These are phyloP conservation scores for Aegilops speltoides DNA, from an alignment of 176 grass and related monocot genomes.

Conservation along the genomic window DNA sequence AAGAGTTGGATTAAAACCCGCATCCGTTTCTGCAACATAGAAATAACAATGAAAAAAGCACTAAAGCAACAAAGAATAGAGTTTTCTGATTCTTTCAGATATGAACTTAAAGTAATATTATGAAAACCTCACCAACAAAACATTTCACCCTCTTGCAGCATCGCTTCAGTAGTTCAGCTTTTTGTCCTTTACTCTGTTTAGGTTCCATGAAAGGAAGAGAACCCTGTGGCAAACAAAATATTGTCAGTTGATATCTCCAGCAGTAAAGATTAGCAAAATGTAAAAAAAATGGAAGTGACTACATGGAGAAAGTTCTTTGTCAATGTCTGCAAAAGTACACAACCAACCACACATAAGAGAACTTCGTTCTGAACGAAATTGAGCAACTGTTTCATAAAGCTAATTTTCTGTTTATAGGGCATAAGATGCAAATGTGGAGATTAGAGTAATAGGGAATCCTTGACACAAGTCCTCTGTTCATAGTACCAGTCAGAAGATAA, in stretches of 20 bases:
- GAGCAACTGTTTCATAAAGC: background rate
- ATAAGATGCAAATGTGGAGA: background rate
- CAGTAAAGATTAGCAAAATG: background rate
- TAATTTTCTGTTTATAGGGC: background rate
- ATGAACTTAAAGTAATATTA: background rate
- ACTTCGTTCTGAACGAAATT: background rate
- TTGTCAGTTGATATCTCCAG: background rate
- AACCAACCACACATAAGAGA: background rate
- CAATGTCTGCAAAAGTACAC: conserved; percentile 1
- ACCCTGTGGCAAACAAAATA: conserved; percentile 27
- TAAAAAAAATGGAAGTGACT: background rate
- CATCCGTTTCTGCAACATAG: conserved; percentile 52
- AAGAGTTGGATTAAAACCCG: conserved; percentile 45
- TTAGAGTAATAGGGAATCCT: background rate
- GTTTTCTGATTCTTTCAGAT: background rate
- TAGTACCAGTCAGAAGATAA: background rate
- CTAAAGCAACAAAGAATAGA: background rate
- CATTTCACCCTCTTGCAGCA: conserved; percentile 64
- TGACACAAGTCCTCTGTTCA: background rate
- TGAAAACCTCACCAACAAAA: conserved; percentile 47
- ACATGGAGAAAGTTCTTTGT: background rate
- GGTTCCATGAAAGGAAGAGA: conserved; percentile 52
- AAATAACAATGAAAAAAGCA: conserved; percentile 16
- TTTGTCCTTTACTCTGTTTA: conserved; percentile 34
- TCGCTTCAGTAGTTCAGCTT: conserved; percentile 41